Evolutionary conservation across 352 stramenopile genomes (phyloP).

Genomic region (Aphanomyces invadans): DNA sequence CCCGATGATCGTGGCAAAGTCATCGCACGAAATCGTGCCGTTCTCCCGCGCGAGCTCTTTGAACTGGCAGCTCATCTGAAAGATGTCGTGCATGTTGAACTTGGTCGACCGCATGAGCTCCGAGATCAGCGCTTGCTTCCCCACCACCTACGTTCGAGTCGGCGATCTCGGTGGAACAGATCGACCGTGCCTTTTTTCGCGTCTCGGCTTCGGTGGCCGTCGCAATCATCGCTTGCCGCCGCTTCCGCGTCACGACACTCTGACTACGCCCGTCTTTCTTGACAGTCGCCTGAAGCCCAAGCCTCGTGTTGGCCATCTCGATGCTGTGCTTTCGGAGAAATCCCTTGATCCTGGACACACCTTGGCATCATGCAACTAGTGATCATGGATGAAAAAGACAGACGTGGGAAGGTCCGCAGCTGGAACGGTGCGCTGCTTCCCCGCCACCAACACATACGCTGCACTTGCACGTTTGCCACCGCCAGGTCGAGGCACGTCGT

Average conservation of each 20-base stretch:
- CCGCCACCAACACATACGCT: conserved; percentile 26
- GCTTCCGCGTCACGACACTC: not conserved
- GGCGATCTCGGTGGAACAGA: not conserved
- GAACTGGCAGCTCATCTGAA: conserved; percentile 47
- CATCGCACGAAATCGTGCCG: conserved; percentile 36
- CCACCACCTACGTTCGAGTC: conserved; percentile 1
- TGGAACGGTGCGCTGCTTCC: conserved; percentile 32
- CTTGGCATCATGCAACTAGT: no score
- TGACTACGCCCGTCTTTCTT: not conserved
- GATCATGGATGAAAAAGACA: not conserved
- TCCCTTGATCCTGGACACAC: conserved; percentile 31
- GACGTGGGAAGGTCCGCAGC: conserved; percentile 27
- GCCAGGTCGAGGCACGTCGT: conserved; percentile 16
- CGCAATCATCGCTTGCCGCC: not conserved
- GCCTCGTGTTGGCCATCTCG: conserved; percentile 32
- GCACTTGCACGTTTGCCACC: not conserved
- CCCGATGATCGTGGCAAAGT: conserved; percentile 39
- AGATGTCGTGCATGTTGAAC: conserved; percentile 41
- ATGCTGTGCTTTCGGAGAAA: conserved; percentile 31
- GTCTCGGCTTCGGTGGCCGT: not conserved
- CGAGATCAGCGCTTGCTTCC: conserved; percentile 43
- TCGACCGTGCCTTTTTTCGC: not conserved
- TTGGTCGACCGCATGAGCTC: conserved; percentile 36
- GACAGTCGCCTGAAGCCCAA: not conserved
- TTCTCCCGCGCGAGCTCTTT: conserved; percentile 36